Conservation (phyloP, 2,329 filamentous ascomycete species). For the Aureobasidium sp. region DNA sequence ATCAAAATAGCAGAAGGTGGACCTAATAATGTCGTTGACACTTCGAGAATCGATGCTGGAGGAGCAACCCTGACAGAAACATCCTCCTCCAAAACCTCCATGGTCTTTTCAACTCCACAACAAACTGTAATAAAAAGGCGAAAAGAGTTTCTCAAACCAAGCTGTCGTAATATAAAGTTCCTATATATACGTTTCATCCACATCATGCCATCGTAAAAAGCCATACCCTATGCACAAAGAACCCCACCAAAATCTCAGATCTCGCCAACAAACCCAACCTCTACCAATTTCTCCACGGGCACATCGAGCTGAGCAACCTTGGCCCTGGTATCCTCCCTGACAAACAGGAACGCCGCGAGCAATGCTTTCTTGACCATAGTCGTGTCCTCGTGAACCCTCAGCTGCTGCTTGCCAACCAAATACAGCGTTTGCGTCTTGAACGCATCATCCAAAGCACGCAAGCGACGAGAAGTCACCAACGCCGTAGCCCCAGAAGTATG, state of each 20-base stretch:
- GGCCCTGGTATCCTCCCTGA: constrained; percentile 58
- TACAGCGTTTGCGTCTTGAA: constrained; percentile 21
- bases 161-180: neutral
- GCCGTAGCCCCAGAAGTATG: neutral
- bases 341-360: constrained; percentile 54
- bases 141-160: neutral
- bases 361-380: constrained; percentile 40
- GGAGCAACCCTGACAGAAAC: neutral
- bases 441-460: constrained; percentile 20
- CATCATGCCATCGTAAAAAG: neutral
- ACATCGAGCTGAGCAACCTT: constrained; percentile 59
- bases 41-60: neutral
- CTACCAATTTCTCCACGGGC: constrained; percentile 54
- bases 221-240: neutral
- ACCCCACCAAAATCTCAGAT: neutral
- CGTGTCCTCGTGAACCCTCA: constrained; percentile 23
- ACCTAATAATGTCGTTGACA: neutral
- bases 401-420: constrained; percentile 24
- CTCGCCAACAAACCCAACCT: constrained; percentile 55
- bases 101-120: neutral
- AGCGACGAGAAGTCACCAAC: neutral
- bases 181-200: neutral
- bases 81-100: neutral
- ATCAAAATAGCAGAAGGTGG: neutral
- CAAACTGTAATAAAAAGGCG: too few species aligned